Evolutionary conservation across 2,329 filamentous ascomycete genomes (phyloP).

Genomic region (Botrytis aclada): DNA sequence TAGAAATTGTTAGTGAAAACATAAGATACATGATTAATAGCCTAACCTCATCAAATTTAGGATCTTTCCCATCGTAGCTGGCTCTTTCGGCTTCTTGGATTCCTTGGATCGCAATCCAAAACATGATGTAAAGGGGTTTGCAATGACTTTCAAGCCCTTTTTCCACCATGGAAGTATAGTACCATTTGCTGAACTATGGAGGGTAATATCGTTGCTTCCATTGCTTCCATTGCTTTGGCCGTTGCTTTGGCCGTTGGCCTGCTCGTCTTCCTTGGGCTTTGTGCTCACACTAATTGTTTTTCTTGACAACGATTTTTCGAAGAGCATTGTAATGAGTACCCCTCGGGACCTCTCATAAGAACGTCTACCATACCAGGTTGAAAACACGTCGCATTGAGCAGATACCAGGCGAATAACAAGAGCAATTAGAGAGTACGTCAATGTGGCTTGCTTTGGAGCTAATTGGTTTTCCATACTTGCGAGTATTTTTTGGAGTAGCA

Average conservation of each 20-base stretch:
- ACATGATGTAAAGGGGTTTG: slow-evolving; percentile 32
- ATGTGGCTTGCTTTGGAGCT: slow-evolving; percentile 51
- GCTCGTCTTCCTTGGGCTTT: slow-evolving; percentile 25
- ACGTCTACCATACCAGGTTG: slow-evolving; percentile 78
- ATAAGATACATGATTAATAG: too few species aligned
- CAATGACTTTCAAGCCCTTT: slow-evolving; percentile 24
- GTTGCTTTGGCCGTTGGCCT: slow-evolving; percentile 14
- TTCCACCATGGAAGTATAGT: slow-evolving; percentile 16
- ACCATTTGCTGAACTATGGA: slow-evolving; percentile 18
- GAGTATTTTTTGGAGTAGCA: slow-evolving; percentile 71
- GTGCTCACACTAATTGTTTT: slow-evolving; percentile 36
- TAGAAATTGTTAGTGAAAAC: slow-evolving; percentile 11
- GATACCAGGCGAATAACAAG: slow-evolving; percentile 58
- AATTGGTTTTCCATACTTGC: slow-evolving; percentile 58
- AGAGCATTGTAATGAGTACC: slow-evolving; percentile 82
- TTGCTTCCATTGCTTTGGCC: too few species aligned
- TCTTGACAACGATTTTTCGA: slow-evolving; percentile 57
- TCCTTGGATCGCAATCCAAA: slow-evolving; percentile 31
- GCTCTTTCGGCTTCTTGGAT: slow-evolving; percentile 44
- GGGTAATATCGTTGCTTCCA: slow-evolving; percentile 14
- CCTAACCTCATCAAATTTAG: slow-evolving; percentile 74
- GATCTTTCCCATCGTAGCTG: slow-evolving; percentile 85
- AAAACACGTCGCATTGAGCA: slow-evolving; percentile 65
- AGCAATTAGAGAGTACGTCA: slow-evolving; percentile 63
- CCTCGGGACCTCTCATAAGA: slow-evolving; percentile 81